Evolutionary conservation across 2,329 filamentous ascomycete genomes (phyloP).

Genomic region (Botrytis paeoniae): DNA sequence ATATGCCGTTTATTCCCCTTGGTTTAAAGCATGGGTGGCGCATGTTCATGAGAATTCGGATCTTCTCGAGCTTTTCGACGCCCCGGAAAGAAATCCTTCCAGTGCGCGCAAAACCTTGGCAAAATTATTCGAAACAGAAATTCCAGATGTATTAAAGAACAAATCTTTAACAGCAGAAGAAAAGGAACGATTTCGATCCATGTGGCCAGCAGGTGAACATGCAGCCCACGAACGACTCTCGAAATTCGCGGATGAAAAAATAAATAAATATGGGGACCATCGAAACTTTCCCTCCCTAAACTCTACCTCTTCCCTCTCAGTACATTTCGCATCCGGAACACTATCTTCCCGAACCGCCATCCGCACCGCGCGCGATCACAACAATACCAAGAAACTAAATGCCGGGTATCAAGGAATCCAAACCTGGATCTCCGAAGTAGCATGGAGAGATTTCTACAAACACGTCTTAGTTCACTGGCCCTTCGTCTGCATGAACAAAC

Average conservation of each 20-base stretch:
- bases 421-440: slow-evolving; percentile 77
- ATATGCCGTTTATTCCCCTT: slow-evolving; percentile 81
- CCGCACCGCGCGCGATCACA: slow-evolving; percentile 57
- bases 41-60: slow-evolving; percentile 69
- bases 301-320: slow-evolving; percentile 66
- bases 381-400: slow-evolving; percentile 64
- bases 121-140: slow-evolving; percentile 55
- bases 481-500: slow-evolving; percentile 75
- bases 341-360: slow-evolving; percentile 67
- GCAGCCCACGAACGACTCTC: slow-evolving; percentile 63
- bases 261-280: slow-evolving; percentile 57
- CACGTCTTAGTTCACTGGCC: slow-evolving; percentile 85
- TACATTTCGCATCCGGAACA: slow-evolving; percentile 68
- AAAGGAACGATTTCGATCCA: slow-evolving; percentile 50
- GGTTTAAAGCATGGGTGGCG: slow-evolving; percentile 74
- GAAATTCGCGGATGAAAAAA: slow-evolving; percentile 65
- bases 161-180: slow-evolving; percentile 62
- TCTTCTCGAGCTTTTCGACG: slow-evolving; percentile 59
- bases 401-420: slow-evolving; percentile 63
- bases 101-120: slow-evolving; percentile 45
- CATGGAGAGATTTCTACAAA: slow-evolving; percentile 86
- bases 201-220: slow-evolving; percentile 76
- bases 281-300: slow-evolving; percentile 64
- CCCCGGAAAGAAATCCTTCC: slow-evolving; percentile 54
- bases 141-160: slow-evolving; percentile 61